These are phyloP conservation scores for Lathyrus sativus DNA, from an alignment of 306 rosid species.

Conservation along the genomic window DNA sequence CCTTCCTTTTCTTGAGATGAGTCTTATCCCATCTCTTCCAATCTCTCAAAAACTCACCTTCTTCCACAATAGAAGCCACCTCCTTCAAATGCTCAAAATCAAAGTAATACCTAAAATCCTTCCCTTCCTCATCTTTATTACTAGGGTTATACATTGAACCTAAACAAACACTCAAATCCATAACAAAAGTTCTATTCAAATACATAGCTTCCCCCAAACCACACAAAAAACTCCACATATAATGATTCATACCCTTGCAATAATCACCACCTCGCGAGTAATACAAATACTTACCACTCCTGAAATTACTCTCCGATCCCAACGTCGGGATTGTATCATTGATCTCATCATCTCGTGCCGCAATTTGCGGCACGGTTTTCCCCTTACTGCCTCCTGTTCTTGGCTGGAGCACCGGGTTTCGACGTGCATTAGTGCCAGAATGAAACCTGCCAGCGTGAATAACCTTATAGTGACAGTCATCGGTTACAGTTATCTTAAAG, in stretches of 20 bases:
- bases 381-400: slow-evolving; percentile 7
- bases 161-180: slow-evolving; percentile 91
- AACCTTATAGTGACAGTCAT: slow-evolving; percentile 71
- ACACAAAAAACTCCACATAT: slow-evolving; percentile 95
- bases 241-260: slow-evolving; percentile 97
- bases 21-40: slow-evolving; percentile 87
- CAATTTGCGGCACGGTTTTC: not conserved
- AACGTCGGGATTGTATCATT: slow-evolving; percentile 85
- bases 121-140: slow-evolving; percentile 82
- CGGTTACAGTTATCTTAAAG: slow-evolving; percentile 53
- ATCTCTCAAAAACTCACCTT: slow-evolving; percentile 76
- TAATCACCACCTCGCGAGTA: slow-evolving; percentile 96
- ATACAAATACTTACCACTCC: slow-evolving; percentile 91
- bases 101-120: slow-evolving; percentile 89
- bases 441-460: slow-evolving; percentile 83
- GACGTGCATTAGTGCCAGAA: slow-evolving; percentile 83
- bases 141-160: slow-evolving; percentile 68
- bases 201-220: slow-evolving; percentile 96
- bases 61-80: slow-evolving; percentile 79
- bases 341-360: slow-evolving; percentile 72
- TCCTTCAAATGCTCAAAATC: slow-evolving; percentile 99
- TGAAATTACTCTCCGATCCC: slow-evolving; percentile 74
- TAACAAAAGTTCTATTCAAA: slow-evolving; percentile 90
- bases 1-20: slow-evolving; percentile 58
- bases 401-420: slow-evolving; percentile 12